phyloP scores from a whole-genome alignment of 352 stramenopile genomes.

The Pythium brachiatum region DNA sequence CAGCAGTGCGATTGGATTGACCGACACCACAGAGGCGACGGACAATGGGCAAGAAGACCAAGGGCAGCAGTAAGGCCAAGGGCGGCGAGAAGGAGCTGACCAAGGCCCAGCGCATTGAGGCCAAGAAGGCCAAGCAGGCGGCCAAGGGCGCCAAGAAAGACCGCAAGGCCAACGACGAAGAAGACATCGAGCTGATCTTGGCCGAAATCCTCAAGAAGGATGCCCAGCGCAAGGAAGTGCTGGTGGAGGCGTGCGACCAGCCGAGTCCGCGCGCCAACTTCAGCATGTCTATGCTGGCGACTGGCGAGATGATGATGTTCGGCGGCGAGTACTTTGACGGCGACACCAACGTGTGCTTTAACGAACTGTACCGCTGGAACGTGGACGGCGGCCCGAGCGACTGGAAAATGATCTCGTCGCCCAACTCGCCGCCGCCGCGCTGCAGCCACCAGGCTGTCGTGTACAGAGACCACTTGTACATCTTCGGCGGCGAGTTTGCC shows the following conservation, averaged over 20 bases:
- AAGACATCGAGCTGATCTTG: slow-evolving; percentile 81
- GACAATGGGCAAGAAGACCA: slow-evolving; percentile 76
- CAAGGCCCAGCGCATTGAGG: slow-evolving; percentile 73
- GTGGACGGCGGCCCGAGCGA: slow-evolving; percentile 56
- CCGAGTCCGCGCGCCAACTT: slow-evolving; percentile 78
- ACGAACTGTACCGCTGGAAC: slow-evolving; percentile 95
- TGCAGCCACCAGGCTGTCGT: slow-evolving; percentile 95
- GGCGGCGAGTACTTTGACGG: slow-evolving; percentile 98
- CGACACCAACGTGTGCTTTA: slow-evolving; percentile 94
- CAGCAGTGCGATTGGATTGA: background rate
- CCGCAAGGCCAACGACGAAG: slow-evolving; percentile 69
- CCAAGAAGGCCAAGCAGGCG: slow-evolving; percentile 82
- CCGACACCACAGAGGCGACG: no score
- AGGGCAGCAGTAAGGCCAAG: slow-evolving; percentile 41
- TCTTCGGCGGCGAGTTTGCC: slow-evolving; percentile 97
- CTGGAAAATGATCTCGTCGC: slow-evolving; percentile 90
- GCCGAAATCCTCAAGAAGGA: slow-evolving; percentile 82
- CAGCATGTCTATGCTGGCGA: slow-evolving; percentile 65
- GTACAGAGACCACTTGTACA: slow-evolving; percentile 94
- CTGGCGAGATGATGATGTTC: slow-evolving; percentile 91
- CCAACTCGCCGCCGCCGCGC: slow-evolving; percentile 85
- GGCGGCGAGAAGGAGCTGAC: slow-evolving; percentile 57
- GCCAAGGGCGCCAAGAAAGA: slow-evolving; percentile 79
- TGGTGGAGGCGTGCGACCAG: slow-evolving; percentile 47
- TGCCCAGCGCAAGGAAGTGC: slow-evolving; percentile 61